These are phyloP conservation scores for Mortierella sp. DNA, from an alignment of 371 early-diverging fungal genomes.

Conservation along the genomic window DNA sequence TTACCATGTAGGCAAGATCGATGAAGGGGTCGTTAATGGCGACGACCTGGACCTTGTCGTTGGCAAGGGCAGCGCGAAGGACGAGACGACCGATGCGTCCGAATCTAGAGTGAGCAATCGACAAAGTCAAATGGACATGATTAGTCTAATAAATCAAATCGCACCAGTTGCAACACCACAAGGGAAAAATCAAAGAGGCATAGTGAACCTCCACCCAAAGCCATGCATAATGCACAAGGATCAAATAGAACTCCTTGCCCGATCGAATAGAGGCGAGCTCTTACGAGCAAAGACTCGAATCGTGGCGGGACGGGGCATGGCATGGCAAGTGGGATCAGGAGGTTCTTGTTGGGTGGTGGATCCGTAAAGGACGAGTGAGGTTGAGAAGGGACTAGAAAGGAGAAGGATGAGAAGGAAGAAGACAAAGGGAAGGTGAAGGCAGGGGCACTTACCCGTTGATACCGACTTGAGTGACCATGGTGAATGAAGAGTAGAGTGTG, in stretches of 20 bases:
- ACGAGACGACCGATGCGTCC: neutral
- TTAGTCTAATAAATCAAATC: neutral
- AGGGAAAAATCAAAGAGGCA: too few relatives aligned
- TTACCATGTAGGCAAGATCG: constrained; percentile 56
- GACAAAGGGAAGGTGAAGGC: constrained; percentile 6
- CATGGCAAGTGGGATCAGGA: constrained; percentile 1
- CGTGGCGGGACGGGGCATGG: neutral
- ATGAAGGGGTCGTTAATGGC: constrained; percentile 99
- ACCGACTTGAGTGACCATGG: too few relatives aligned
- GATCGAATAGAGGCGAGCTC: neutral
- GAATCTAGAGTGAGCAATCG: neutral
- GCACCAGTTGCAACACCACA: too few relatives aligned
- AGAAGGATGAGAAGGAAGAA: constrained; percentile 5
- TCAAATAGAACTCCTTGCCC: neutral
- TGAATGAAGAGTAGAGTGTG: neutral
- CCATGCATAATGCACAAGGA: constrained; percentile 4
- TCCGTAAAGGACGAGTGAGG: neutral
- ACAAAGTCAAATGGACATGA: neutral
- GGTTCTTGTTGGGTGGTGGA: constrained; percentile 2
- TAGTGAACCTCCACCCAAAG: too few relatives aligned
- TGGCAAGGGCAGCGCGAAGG: constrained; percentile 69
- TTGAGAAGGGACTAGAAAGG: constrained; percentile 19
- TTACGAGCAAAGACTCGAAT: too few relatives aligned
- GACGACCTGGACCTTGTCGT: constrained; percentile 82
- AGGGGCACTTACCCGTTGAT: neutral